Evolutionary conservation across 208 protist genomes (phyloP), one percentile per base, ranked within the genome.

Genomic region (Eutreptiella sp.): DNA sequence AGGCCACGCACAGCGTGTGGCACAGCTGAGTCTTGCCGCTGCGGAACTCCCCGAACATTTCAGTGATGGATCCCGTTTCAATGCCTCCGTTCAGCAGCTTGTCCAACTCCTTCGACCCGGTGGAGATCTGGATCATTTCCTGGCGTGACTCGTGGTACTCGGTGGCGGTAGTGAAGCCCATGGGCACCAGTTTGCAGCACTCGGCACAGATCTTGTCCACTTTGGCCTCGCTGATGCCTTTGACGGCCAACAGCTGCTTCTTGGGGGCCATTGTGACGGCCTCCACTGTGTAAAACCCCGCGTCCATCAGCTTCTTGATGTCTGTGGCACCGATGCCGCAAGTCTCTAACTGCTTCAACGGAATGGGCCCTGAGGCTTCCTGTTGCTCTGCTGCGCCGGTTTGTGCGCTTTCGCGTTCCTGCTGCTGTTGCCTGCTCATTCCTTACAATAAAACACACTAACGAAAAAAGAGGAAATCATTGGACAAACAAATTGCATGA

Each of bases 11-110:
- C 16, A 99, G 79, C 4, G 94, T 97, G 71, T 99, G 96, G 70
- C 97, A 99, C 3, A 99, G 78, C 80, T 99, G 97, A 34, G 95
- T 98, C 81, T 99, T 99, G 45, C 97, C 97, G 0, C 95, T 99
- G 38, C 96, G 79, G 72, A 99, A 99, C 69, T 99, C 97, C 3
- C 96, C 96, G 78, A 98, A 99, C 3, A 99, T 83, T 70, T 99
- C 97, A 4, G 96, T 99, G 43, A 99, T 97, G 35, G 93, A 96
- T 2, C 96, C 96, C 0, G 95, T 98, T 72, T 99, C 95, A 50
- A 99, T 83, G 34, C 96, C 96, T 27, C 94, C 94, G 46, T 77
- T 81, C 4, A 99, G 83, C 38, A 99, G 64, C 69, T 93, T 96
- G 66, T 99, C 95, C 14, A 99, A 75, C 70, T 97, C 91, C n/a